These are phyloP conservation scores for Nannochloris sp. DNA, from an alignment of 139 green algal species.

Conservation along the genomic window DNA sequence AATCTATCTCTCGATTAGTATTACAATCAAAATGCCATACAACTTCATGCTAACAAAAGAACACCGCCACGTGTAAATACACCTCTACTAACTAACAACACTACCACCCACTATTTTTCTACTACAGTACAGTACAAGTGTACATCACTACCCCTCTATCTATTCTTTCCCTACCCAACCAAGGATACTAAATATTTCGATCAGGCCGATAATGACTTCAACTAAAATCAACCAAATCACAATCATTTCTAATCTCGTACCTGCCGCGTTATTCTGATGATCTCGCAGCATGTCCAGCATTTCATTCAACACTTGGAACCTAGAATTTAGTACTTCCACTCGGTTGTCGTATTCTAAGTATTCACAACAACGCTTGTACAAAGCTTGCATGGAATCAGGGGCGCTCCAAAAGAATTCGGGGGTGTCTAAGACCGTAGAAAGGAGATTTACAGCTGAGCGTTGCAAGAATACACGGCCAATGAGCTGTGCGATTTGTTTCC, in stretches of 20 bases:
- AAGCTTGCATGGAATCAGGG: slow-evolving; percentile 59
- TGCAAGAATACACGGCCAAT: slow-evolving; percentile 75
- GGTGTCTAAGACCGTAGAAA: slow-evolving; percentile 55
- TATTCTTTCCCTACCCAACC: slow-evolving; percentile 19
- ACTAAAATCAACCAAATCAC: slow-evolving; percentile 43
- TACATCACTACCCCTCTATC: background rate
- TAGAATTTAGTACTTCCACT: slow-evolving; percentile 50
- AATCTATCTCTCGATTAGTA: too few relatives aligned
- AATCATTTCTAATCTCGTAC: slow-evolving; percentile 61
- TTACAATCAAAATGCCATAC: too few relatives aligned
- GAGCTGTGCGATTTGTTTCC: slow-evolving; percentile 62
- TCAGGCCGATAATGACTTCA: slow-evolving; percentile 46
- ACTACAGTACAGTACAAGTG: too few relatives aligned
- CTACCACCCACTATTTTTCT: too few relatives aligned
- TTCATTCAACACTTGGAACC: slow-evolving; percentile 62
- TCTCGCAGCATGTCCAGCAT: slow-evolving; percentile 72
- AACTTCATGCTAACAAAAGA: too few relatives aligned
- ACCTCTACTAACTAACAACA: too few relatives aligned
- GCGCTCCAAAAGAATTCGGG: slow-evolving; percentile 68
- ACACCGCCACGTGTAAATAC: too few relatives aligned
- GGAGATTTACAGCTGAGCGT: slow-evolving; percentile 54
- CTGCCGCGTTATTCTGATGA: slow-evolving; percentile 56
- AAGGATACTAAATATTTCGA: slow-evolving; percentile 46
- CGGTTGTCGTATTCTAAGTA: slow-evolving; percentile 62
- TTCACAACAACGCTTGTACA: slow-evolving; percentile 67